Evolutionary conservation across 495 filamentous ascomycete species (phyloP).

Genomic region (Parmelia sp.): DNA sequence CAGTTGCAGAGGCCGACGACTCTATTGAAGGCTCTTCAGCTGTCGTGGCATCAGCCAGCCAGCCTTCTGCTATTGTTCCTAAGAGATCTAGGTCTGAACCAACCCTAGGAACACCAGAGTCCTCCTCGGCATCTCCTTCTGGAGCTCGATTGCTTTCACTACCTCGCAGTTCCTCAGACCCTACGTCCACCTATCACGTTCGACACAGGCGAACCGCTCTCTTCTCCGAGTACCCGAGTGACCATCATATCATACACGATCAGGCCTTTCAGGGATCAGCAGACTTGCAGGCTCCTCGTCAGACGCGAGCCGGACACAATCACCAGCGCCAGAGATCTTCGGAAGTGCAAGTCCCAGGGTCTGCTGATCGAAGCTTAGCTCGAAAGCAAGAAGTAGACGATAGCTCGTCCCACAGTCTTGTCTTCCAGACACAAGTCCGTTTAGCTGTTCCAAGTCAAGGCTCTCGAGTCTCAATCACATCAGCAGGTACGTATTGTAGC

Average conservation of each 20-base stretch:
- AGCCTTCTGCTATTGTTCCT: background rate
- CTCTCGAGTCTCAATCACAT: background rate
- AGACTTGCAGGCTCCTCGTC: background rate
- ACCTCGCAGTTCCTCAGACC: conserved; percentile 12
- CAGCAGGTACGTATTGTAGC: conserved; percentile 6
- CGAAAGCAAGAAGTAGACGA: background rate
- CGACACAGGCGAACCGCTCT: background rate
- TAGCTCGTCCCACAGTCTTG: background rate
- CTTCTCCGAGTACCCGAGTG: background rate
- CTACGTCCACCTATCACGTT: background rate
- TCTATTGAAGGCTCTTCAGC: conserved; percentile 9
- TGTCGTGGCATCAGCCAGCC: conserved; percentile 5
- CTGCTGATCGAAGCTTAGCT: background rate
- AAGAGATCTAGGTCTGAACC: conserved; percentile 9
- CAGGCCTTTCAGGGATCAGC: background rate
- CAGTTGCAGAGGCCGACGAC: background rate
- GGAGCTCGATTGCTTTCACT: background rate
- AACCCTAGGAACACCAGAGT: background rate
- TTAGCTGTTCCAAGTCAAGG: conserved; percentile 9
- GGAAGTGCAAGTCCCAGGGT: conserved; percentile 5
- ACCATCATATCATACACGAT: background rate
- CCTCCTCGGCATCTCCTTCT: background rate
- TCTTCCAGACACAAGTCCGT: conserved; percentile 17
- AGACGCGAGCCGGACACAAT: background rate
- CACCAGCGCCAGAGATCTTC: background rate